phyloP scores from a whole-genome alignment of 306 rosid genomes.

The Prunus dulcis region DNA sequence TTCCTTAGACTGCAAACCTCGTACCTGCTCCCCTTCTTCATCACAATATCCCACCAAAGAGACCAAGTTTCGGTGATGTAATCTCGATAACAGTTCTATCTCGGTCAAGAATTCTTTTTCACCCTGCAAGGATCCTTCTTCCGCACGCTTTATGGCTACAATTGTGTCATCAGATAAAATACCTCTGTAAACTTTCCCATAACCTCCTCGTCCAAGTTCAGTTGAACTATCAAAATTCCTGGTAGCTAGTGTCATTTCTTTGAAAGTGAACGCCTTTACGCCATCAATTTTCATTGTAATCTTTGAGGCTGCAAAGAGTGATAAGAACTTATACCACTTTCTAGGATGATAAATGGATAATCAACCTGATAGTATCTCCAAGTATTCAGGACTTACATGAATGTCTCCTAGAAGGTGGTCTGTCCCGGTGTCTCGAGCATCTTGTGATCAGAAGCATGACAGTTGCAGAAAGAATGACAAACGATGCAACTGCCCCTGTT shows the following conservation, averaged over 20 bases:
- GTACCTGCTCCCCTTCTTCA: constrained; percentile 77
- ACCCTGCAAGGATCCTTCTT: constrained; percentile 88
- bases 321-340: constrained; percentile 16
- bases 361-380: constrained; percentile 4
- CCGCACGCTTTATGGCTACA: constrained; percentile 86
- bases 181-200: constrained; percentile 92
- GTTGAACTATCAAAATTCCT: constrained; percentile 50
- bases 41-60: constrained; percentile 74
- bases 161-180: constrained; percentile 47
- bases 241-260: constrained; percentile 72
- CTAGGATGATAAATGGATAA: constrained; percentile 11
- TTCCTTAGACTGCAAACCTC: neutral
- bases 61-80: constrained; percentile 91
- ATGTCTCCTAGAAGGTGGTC: constrained; percentile 44
- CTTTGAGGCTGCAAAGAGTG: constrained; percentile 52
- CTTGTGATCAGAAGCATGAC: constrained; percentile 41
- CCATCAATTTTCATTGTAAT: constrained; percentile 66
- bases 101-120: constrained; percentile 89
- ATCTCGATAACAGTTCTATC: constrained; percentile 78
- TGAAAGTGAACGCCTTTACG: constrained; percentile 60
- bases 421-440: constrained; percentile 25
- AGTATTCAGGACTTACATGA: constrained; percentile 43
- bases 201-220: constrained; percentile 90
- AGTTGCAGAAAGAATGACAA: constrained; percentile 40
- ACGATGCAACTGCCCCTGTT: constrained; percentile 45